Conservation (phyloP, 169 alveolate species). For the Plasmodium gaboni region DNA sequence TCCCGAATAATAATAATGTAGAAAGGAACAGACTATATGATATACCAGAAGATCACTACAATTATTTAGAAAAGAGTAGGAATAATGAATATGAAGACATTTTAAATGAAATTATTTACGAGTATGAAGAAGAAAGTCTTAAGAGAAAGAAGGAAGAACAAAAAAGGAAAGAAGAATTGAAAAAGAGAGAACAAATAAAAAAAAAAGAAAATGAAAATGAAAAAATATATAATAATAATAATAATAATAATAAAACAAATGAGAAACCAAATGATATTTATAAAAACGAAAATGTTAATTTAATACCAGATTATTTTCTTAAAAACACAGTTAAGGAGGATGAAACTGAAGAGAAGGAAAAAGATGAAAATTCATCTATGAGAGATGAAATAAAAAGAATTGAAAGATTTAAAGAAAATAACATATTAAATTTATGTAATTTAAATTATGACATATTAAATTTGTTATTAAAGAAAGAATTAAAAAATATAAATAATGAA, state of each 20-base stretch:
- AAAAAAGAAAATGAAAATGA: not conserved
- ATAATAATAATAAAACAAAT: not conserved
- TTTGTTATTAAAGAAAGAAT: constrained; percentile 19
- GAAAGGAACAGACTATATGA: not conserved
- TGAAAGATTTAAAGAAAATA: constrained; percentile 24
- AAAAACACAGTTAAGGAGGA: not conserved
- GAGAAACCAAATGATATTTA: not conserved
- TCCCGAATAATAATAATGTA: not conserved
- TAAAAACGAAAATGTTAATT: not conserved
- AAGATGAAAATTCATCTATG: not conserved
- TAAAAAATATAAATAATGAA: constrained; percentile 3
- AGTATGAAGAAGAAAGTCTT: constrained; percentile 44
- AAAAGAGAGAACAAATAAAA: not conserved
- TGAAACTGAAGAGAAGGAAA: not conserved
- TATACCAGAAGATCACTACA: constrained; percentile 3
- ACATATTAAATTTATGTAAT: constrained; percentile 43
- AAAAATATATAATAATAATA: not conserved
- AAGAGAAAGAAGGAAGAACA: constrained; percentile 10
- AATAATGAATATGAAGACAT: constrained; percentile 58
- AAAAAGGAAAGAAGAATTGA: not conserved
- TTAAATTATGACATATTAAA: constrained; percentile 54
- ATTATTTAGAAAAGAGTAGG: constrained; percentile 35
- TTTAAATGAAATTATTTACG: constrained; percentile 47
- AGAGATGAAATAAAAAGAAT: constrained; percentile 64
- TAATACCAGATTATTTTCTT: not conserved